phyloP scores from a whole-genome alignment of 176 grass and related monocot species.

The Oryza officinalis region DNA sequence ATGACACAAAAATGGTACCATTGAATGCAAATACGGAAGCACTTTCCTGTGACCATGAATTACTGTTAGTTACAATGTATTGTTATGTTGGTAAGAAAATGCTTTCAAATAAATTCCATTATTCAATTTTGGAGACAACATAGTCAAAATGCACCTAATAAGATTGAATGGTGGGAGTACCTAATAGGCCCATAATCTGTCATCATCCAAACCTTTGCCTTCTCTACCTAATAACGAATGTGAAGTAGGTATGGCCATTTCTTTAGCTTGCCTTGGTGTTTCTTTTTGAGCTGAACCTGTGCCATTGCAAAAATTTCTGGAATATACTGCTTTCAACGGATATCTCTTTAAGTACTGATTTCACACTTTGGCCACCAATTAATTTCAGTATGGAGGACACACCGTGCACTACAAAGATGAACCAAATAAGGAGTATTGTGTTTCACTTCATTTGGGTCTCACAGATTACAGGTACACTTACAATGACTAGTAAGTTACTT shows the following conservation, averaged over 20 bases:
- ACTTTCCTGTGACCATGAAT: not conserved
- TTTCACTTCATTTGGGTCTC: slow-evolving; percentile 84
- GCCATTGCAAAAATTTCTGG: not conserved
- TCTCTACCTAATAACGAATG: not conserved
- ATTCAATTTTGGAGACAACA: not conserved
- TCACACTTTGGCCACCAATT: not conserved
- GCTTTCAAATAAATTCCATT: not conserved
- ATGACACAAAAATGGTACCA: not conserved
- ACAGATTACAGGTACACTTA: slow-evolving; percentile 84
- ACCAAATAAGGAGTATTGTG: slow-evolving; percentile 29
- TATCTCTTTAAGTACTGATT: not conserved
- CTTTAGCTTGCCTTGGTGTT: not conserved
- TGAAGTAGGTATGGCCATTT: not conserved
- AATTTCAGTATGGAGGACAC: slow-evolving; percentile 81
- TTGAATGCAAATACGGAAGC: not conserved
- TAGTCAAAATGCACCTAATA: not conserved
- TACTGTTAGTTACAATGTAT: not conserved
- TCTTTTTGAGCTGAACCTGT: not conserved
- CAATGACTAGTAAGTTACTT: not conserved
- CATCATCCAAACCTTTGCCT: not conserved
- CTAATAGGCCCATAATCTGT: not conserved
- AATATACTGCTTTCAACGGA: not conserved
- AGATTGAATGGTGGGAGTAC: not conserved
- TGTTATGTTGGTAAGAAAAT: not conserved
- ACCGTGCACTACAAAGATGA: slow-evolving; percentile 47